A percentile compares a stretch with the other conserved stretches of the same genome.
phyloP scores from a whole-genome alignment of 768 basidiomycete genomes.

The Mycena vulgaris region DNA sequence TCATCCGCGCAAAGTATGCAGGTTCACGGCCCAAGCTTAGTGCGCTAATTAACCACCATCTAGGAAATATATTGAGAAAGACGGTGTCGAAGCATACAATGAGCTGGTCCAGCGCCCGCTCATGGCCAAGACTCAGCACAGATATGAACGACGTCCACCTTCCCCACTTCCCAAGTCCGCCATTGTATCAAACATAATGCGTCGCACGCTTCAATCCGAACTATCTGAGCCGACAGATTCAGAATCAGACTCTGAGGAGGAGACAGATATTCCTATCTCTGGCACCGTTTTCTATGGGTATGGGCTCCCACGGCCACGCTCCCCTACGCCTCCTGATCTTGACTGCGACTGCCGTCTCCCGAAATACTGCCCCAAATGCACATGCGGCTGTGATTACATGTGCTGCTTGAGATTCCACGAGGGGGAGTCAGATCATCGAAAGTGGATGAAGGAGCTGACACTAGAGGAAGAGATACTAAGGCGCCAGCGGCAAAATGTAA shows the following conservation, averaged over 20 bases:
- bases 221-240: neutral
- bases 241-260: neutral
- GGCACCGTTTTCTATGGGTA: neutral
- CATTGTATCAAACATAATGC: neutral
- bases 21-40: too few species aligned
- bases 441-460: conserved; percentile 9
- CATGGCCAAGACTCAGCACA: neutral
- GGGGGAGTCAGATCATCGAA: neutral
- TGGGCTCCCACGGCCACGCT: neutral
- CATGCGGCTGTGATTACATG: neutral
- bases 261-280: neutral
- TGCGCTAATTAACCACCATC: too few species aligned
- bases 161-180: neutral
- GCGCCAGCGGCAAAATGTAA: neutral
- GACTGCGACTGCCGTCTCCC: neutral
- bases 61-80: neutral
- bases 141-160: neutral
- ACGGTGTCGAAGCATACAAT: neutral
- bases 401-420: conserved; percentile 1
- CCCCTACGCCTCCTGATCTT: neutral
- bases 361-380: neutral
- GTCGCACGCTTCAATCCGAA: too few species aligned
- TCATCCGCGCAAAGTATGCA: too few species aligned
- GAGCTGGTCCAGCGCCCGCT: neutral
- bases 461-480: neutral